phyloP scores from a whole-genome alignment of 2,329 filamentous ascomycete genomes.

The Xylariaceae sp. region DNA sequence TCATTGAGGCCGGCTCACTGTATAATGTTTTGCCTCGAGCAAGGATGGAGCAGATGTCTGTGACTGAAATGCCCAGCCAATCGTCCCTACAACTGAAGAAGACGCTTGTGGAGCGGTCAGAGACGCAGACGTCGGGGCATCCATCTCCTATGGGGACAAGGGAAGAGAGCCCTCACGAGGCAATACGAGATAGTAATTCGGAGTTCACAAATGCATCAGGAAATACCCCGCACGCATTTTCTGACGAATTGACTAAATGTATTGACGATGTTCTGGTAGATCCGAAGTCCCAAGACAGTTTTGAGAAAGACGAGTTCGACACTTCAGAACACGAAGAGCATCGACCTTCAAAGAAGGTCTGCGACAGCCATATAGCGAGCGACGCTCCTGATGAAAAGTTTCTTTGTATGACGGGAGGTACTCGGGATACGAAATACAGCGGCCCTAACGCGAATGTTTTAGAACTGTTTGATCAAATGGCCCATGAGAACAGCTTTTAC shows the following conservation, averaged over 20 bases:
- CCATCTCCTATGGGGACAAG: constrained; percentile 6
- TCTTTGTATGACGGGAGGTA: constrained; percentile 51
- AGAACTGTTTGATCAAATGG: constrained; percentile 72
- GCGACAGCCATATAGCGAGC: not conserved
- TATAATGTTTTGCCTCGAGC: constrained; percentile 53
- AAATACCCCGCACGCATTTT: not conserved
- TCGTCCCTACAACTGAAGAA: constrained; percentile 2
- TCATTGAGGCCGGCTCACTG: constrained; percentile 12
- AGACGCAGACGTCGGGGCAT: constrained; percentile 4
- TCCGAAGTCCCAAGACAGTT: constrained; percentile 12
- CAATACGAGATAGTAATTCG: not conserved
- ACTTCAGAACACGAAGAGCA: constrained; percentile 3
- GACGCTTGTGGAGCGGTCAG: constrained; percentile 14
- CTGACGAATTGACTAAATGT: constrained; percentile 11
- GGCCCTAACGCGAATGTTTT: constrained; percentile 77
- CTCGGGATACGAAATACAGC: constrained; percentile 36
- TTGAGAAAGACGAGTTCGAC: constrained; percentile 3
- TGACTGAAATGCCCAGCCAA: no score
- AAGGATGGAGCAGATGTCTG: constrained; percentile 55
- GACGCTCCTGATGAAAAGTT: constrained; percentile 44
- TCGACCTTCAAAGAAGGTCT: constrained; percentile 2
- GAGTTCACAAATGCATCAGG: not conserved
- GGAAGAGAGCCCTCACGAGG: no score
- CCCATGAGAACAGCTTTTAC: constrained; percentile 69
- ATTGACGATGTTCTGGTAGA: constrained; percentile 14